Evolutionary conservation across 1,284 basidiomycete genomes (phyloP), one percentile per base, ranked within the genome.

Genomic region (Ceratobasidium theobromae): DNA sequence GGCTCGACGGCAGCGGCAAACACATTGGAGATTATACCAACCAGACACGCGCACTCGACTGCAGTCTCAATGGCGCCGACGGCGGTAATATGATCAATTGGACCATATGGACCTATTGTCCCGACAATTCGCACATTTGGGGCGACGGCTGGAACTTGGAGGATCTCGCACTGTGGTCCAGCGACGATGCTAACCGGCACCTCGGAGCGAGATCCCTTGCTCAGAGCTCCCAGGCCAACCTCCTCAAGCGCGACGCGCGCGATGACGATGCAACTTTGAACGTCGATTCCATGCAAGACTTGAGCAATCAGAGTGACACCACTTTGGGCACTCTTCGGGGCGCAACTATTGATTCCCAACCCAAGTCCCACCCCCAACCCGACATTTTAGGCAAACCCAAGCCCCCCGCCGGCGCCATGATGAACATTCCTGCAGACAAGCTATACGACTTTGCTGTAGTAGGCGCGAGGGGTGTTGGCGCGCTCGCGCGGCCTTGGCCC

Each of bases 91-190:
- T 79, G 49, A 77, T 97, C 71, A 95, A 83, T 75, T 98, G 86
- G 75, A 93, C 94, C 16, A 76, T 95, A 6, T 98, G 96, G 96
- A 95, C 87, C 27, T 98, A 98, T 74, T 88, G 88, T 64, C 82
- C 93, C 0, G 87, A 90, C 70, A 83, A 81, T 73, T 83, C 80
- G 25, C 94, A 98, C 75, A 77, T 84, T 73, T 98, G 93, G 93
- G 94, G 95, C 18, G 96, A 98, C 75, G 86, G 87, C 1, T 99
- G 95, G 95, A 95, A 98, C 75, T 86, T 93, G 76, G 96, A 99
- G 78, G 96, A 98, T 77, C 77, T 98, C 66, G 95, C 92, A 69
- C 71, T 96, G 11, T 98, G 92, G 93, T 89, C 88, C 71, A 71
- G 74, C 1, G 93, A 96, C 73, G 95, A 96, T 74, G 70, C 86